Conservation (phyloP, 2,329 filamentous ascomycete genomes). For the Fusarium neocosmosporiellum region DNA sequence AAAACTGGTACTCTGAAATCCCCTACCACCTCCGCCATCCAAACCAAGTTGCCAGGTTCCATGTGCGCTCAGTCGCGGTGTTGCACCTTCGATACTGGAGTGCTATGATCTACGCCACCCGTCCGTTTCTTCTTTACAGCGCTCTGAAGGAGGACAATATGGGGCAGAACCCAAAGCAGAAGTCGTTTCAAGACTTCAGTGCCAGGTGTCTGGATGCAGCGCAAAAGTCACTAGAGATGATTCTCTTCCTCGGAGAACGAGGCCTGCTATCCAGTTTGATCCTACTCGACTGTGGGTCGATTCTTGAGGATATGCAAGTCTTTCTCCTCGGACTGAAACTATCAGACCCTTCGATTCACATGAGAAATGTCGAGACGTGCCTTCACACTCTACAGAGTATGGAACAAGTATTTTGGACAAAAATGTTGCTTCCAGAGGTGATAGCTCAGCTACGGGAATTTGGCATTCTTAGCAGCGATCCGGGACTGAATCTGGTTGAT, state of each 20-base stretch:
- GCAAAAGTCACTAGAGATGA: slow-evolving; percentile 7
- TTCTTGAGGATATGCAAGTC: slow-evolving; percentile 16
- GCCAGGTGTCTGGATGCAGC: slow-evolving; percentile 6
- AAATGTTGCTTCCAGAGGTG: slow-evolving; percentile 10
- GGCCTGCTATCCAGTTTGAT: background rate
- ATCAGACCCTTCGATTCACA: background rate
- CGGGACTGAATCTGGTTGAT: background rate
- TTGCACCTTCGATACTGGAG: slow-evolving; percentile 24
- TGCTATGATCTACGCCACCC: slow-evolving; percentile 10
- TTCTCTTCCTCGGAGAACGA: slow-evolving; percentile 1
- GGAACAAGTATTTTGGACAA: slow-evolving; percentile 22
- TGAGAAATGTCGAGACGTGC: background rate
- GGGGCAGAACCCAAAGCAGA: background rate
- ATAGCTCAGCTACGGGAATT: slow-evolving; percentile 15
- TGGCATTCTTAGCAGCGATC: slow-evolving; percentile 5
- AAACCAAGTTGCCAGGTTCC: slow-evolving; percentile 5
- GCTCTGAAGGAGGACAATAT: background rate
- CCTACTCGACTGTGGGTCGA: slow-evolving; percentile 12
- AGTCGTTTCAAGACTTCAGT: slow-evolving; percentile 8
- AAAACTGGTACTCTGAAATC: background rate
- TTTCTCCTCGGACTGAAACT: slow-evolving; percentile 6
- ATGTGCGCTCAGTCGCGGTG: slow-evolving; percentile 12
- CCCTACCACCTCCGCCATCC: slow-evolving; percentile 2
- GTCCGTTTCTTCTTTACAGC: slow-evolving; percentile 11
- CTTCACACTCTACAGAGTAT: slow-evolving; percentile 12